These are phyloP conservation scores for Moricandia moricandioides DNA, from an alignment of 345 rosid genomes.

Conservation along the genomic window DNA sequence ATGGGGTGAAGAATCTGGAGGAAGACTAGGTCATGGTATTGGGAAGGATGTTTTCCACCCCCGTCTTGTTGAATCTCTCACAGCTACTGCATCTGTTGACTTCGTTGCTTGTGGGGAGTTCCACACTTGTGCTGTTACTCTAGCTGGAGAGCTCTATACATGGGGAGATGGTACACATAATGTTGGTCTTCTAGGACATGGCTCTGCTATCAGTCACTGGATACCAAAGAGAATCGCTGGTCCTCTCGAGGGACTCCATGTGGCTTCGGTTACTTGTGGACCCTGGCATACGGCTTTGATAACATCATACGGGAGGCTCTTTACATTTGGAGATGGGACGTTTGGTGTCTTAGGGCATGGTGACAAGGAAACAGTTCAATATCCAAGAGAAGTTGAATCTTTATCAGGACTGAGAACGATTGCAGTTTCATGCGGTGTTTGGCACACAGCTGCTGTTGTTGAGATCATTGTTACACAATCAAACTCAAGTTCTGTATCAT, in stretches of 20 bases:
- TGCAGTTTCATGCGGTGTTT: constrained; percentile 92
- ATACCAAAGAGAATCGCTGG: constrained; percentile 91
- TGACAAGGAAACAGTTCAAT: constrained; percentile 59
- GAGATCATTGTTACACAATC: constrained; percentile 87
- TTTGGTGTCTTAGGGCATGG: constrained; percentile 98
- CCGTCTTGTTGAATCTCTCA: constrained; percentile 71
- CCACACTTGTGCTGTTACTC: constrained; percentile 89
- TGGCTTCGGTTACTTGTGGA: constrained; percentile 84
- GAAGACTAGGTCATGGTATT: constrained; percentile 90
- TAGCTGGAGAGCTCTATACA: constrained; percentile 84
- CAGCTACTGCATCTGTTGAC: constrained; percentile 46
- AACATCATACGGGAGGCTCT: constrained; percentile 80
- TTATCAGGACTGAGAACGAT: constrained; percentile 78
- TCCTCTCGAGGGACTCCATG: constrained; percentile 89
- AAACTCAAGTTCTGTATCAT: constrained; percentile 59
- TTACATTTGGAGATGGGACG: constrained; percentile 95
- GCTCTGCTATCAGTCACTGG: constrained; percentile 90
- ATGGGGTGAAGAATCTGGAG: constrained; percentile 99
- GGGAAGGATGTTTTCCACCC: constrained; percentile 79
- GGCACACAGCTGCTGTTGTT: constrained; percentile 99
- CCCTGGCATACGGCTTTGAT: constrained; percentile 95
- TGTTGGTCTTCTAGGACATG: constrained; percentile 94
- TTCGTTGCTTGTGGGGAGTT: constrained; percentile 95
- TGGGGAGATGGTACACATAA: constrained; percentile 97
- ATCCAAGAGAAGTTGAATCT: constrained; percentile 90